Conservation (phyloP, 129 eudicot genomes). For the Sambucus nigra region DNA sequence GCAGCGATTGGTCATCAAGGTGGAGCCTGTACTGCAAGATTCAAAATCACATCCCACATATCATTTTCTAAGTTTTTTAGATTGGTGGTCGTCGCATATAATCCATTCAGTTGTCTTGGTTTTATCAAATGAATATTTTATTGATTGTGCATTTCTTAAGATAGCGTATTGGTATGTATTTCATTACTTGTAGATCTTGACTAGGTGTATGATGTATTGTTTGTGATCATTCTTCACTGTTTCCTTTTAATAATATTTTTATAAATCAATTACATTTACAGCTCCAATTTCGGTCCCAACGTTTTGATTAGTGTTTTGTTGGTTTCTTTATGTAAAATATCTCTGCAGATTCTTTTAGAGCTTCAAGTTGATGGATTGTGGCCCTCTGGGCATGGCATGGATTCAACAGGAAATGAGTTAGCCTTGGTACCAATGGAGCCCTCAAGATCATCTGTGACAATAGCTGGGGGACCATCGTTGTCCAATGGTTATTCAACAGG, state of each 20-base stretch:
- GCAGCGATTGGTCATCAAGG: too few relatives aligned
- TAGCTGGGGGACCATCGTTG: conserved; percentile 92
- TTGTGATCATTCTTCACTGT: too few relatives aligned
- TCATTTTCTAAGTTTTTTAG: too few relatives aligned
- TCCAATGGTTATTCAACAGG: conserved; percentile 63
- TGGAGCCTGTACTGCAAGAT: too few relatives aligned
- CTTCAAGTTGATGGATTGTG: conserved; percentile 29
- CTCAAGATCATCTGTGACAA: conserved; percentile 63
- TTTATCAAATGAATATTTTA: background rate
- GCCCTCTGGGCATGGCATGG: conserved; percentile 44
- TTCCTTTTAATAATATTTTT: too few relatives aligned
- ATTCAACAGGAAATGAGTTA: conserved; percentile 78
- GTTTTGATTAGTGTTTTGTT: background rate
- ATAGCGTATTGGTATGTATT: background rate
- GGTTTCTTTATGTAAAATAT: conserved; percentile 1
- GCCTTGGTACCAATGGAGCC: conserved; percentile 91
- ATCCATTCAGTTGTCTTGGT: background rate
- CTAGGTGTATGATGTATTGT: conserved; percentile 1
- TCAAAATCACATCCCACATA: too few relatives aligned
- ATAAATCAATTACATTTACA: background rate
- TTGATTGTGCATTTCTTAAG: background rate
- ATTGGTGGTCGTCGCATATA: background rate
- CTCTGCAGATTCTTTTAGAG: conserved; percentile 65
- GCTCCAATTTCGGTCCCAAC: background rate
- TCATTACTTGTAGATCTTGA: background rate